Base-by-base conservation (phyloP, 495 filamentous ascomycete genomes). In the Darksidea phi region DNA sequence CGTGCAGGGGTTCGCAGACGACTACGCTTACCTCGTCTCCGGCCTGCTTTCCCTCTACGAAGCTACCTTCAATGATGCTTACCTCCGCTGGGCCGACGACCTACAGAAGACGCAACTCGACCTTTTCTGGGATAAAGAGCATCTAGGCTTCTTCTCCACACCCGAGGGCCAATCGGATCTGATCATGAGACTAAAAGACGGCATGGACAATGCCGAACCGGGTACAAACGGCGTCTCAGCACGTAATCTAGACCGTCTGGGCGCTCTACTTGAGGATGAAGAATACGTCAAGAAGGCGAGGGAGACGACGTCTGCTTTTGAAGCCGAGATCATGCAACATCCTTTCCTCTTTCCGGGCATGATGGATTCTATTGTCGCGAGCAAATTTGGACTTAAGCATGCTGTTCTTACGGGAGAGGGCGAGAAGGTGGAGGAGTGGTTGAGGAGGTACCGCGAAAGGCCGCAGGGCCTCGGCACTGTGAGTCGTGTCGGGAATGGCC, bases 1-100 rank as follows among this genome's bases (percentile, higher is more conserved):
- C 36, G 88, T 86, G 0, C 78, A 78, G 5, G 94, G 84, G 0
- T 95, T 97, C 72, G 92, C 92, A 5, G 94, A 98, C 64, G 94
- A 98, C 72, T 98, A 97, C 72, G 92, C 94, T 2, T 96, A 89
- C 72, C 68, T 97, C 51, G 90, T 91, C 48, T 81, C 85, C 25
- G 95, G 91, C 0, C 77, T 97, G 18, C 77, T 97, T 49, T 86
- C 94, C 64, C 80, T 98, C 59, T 96, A 96, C 69, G 87, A 96
- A 73, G 83, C 88, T 6, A 95, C 91, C 0, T 88, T 90, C 64
- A 86, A 96, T 38, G 87, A 88, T 61, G 74, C 75, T 59, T 93
- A 88, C 75, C 80, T 97, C 13, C 76, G 85, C 49, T 94, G 90
- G 79, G 95, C 94, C 0, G 88, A 94, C 67, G 82, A 82, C 28